These are phyloP conservation scores for Suillus variegatus DNA, from an alignment of 768 basidiomycete species.

Conservation along the genomic window DNA sequence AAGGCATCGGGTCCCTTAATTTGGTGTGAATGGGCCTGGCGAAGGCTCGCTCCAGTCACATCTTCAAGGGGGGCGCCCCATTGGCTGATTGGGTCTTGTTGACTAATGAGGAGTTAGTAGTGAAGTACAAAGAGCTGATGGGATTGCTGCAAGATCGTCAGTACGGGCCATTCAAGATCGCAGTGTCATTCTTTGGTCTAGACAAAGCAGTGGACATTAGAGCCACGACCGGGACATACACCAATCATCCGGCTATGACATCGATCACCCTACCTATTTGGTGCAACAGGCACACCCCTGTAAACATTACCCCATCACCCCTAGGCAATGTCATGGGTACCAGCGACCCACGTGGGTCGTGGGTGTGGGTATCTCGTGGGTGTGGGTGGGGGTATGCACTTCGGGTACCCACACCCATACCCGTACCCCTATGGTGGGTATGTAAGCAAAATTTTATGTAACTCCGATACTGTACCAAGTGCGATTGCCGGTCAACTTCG, in stretches of 20 bases:
- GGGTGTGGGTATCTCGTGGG: too few relatives aligned
- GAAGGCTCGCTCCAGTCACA: neutral
- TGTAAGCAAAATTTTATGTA: too few relatives aligned
- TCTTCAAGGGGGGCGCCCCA: neutral
- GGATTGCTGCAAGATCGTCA: neutral
- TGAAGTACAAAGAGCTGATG: neutral
- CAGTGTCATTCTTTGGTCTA: neutral
- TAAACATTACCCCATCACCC: too few relatives aligned
- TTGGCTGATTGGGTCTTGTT: neutral
- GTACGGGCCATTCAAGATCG: neutral
- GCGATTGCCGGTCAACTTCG: too few relatives aligned
- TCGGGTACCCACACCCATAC: too few relatives aligned
- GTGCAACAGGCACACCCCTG: too few relatives aligned
- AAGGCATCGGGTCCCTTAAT: neutral
- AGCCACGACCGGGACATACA: neutral
- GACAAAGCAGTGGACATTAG: neutral
- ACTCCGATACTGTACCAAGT: too few relatives aligned
- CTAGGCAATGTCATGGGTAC: too few relatives aligned
- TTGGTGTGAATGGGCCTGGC: neutral
- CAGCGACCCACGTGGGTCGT: too few relatives aligned
- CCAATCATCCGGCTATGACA: neutral
- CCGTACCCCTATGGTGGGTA: too few relatives aligned
- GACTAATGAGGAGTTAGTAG: neutral
- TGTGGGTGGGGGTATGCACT: too few relatives aligned
- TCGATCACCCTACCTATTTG: neutral